Percentiles rank a stretch among this genome's conserved stretches.
Conservation (phyloP, 2,329 filamentous ascomycete species). For the Onygenales sp. region DNA sequence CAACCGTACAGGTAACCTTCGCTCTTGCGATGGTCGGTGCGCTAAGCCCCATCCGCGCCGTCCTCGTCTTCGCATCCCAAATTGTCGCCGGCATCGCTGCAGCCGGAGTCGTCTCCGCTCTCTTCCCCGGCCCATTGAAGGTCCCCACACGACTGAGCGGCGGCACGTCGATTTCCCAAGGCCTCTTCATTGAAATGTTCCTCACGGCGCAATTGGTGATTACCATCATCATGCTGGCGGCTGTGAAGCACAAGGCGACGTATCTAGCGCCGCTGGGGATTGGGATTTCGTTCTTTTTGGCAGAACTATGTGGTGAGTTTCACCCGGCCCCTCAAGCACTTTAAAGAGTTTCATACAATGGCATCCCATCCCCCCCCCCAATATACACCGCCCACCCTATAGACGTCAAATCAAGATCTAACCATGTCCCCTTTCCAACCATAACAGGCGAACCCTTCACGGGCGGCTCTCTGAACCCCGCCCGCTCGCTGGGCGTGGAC, state of each 20-base stretch:
- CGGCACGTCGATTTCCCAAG: conserved; percentile 45
- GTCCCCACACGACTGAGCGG: conserved; percentile 49
- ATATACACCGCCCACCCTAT: background rate
- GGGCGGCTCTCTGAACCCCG: conserved; percentile 40
- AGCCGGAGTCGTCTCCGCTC: conserved; percentile 45
- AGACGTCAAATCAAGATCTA: background rate
- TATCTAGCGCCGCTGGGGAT: conserved; percentile 64
- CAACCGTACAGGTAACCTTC: conserved; percentile 39
- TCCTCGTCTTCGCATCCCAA: conserved; percentile 47
- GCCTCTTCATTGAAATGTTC: conserved; percentile 59
- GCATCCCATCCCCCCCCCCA: background rate
- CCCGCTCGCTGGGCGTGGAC: conserved; percentile 39
- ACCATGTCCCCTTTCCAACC: background rate
- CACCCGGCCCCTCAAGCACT: background rate
- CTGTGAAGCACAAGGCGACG: conserved; percentile 64
- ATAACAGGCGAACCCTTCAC: conserved; percentile 24
- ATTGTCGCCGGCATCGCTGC: conserved; percentile 51
- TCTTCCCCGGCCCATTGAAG: conserved; percentile 49
- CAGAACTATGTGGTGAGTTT: conserved; percentile 37
- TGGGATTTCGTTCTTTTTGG: conserved; percentile 60
- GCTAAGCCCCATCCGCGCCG: conserved; percentile 43
- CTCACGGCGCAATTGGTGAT: conserved; percentile 55
- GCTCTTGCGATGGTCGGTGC: conserved; percentile 51
- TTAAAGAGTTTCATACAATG: background rate
- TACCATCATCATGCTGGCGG: conserved; percentile 59